Evolutionary conservation across 2,329 filamentous ascomycete genomes (phyloP).

Genomic region (Fusarium sp.): DNA sequence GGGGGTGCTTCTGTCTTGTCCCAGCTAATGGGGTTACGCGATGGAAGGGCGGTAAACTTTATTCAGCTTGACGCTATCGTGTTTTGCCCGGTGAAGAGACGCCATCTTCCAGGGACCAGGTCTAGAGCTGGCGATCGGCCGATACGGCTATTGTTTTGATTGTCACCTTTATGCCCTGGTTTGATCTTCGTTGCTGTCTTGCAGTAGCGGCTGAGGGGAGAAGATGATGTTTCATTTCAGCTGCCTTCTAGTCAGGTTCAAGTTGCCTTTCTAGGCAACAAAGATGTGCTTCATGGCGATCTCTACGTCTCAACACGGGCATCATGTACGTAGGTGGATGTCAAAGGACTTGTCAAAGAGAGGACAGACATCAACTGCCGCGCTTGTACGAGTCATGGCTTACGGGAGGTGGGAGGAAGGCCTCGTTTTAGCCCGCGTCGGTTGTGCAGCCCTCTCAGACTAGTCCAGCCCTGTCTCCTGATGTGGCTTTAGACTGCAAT

Average conservation of each 20-base stretch:
- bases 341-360: not conserved
- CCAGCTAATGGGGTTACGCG: not conserved
- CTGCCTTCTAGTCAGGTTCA: not conserved
- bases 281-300: not conserved
- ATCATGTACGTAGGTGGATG: not conserved
- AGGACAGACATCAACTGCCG: not conserved
- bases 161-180: not conserved
- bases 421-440: not conserved
- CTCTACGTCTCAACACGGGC: not conserved
- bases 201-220: not conserved
- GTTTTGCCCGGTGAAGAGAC: not conserved
- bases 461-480: not conserved
- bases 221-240: not conserved
- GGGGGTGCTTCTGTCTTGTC: not conserved
- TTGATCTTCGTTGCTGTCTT: not conserved
- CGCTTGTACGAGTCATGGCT: not conserved
- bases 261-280: not conserved
- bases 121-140: conserved; percentile 1
- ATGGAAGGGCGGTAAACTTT: conserved; percentile 1
- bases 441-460: not conserved
- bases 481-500: not conserved
- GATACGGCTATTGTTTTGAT: not conserved
- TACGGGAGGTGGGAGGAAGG: not conserved
- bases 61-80: not conserved
- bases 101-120: not conserved